Evolutionary conservation across 805 yeast genomes (phyloP).

Genomic region (Nakazawaea ernobii): DNA sequence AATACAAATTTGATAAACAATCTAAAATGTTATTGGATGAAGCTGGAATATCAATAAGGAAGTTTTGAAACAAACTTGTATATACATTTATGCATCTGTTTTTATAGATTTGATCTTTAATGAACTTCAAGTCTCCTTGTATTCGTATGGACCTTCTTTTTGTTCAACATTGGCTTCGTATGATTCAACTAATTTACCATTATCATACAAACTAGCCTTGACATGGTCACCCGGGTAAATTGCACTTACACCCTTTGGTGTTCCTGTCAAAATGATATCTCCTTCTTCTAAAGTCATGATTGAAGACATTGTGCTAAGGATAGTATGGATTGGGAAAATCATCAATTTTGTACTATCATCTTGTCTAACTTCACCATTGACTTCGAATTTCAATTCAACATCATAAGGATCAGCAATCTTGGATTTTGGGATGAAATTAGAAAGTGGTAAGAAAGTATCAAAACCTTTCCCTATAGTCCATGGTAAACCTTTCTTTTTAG

Average conservation of each 20-base stretch:
- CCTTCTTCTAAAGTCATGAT: slow-evolving; percentile 90
- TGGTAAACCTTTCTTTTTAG: slow-evolving; percentile 89
- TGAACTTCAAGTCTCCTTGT: slow-evolving; percentile 31
- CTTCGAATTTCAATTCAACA: slow-evolving; percentile 53
- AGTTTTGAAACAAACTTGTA: neutral
- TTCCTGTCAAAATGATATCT: slow-evolving; percentile 89
- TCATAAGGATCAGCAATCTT: slow-evolving; percentile 69
- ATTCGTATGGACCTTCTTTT: slow-evolving; percentile 57
- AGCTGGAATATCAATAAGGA: slow-evolving; percentile 67
- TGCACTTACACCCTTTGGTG: slow-evolving; percentile 96
- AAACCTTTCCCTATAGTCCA: slow-evolving; percentile 97
- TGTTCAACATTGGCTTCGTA: slow-evolving; percentile 46
- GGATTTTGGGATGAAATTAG: slow-evolving; percentile 60
- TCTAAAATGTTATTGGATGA: slow-evolving; percentile 65
- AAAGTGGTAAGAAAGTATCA: slow-evolving; percentile 92
- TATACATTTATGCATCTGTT: too few species aligned
- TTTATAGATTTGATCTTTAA: too few species aligned
- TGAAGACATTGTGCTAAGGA: slow-evolving; percentile 74
- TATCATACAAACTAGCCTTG: slow-evolving; percentile 53
- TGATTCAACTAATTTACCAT: slow-evolving; percentile 47
- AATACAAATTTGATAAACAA: slow-evolving; percentile 86
- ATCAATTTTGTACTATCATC: slow-evolving; percentile 68
- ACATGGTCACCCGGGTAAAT: slow-evolving; percentile 74
- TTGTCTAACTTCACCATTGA: slow-evolving; percentile 71
- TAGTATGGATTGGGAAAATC: slow-evolving; percentile 82